phyloP scores from a whole-genome alignment of 1,139 yeast genomes.

The Kluyveromyces sp. region DNA sequence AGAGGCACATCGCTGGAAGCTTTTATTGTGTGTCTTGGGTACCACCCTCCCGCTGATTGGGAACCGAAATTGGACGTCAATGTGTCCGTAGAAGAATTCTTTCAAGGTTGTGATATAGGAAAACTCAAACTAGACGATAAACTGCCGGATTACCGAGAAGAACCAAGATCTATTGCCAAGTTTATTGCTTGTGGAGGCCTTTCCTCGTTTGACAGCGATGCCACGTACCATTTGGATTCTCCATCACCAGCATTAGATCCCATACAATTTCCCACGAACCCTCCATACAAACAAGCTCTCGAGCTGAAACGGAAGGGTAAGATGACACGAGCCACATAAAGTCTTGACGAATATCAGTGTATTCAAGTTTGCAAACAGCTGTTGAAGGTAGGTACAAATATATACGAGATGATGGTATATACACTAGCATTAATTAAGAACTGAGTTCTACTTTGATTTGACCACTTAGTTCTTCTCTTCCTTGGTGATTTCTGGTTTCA shows the following conservation, averaged over 20 bases:
- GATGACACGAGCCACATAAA: constrained; percentile 19
- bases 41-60: constrained; percentile 79
- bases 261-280: constrained; percentile 91
- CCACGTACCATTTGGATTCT: constrained; percentile 64
- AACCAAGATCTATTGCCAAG: constrained; percentile 71
- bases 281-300: constrained; percentile 87
- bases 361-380: not conserved
- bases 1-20: constrained; percentile 92
- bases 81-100: constrained; percentile 73
- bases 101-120: constrained; percentile 58
- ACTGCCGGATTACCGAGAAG: constrained; percentile 39
- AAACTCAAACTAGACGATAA: constrained; percentile 40
- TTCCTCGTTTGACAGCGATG: constrained; percentile 84
- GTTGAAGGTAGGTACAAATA: not conserved
- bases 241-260: constrained; percentile 53
- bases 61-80: constrained; percentile 52
- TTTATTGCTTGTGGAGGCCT: constrained; percentile 93
- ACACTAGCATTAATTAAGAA: not conserved
- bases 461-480: constrained; percentile 19
- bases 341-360: not conserved
- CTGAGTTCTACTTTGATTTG: not conserved
- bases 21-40: constrained; percentile 85
- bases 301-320: constrained; percentile 75
- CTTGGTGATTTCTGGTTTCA: constrained; percentile 72
- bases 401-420: not conserved